Conservation (phyloP, 139 green algal species). For the Volvox reticuliferus region DNA sequence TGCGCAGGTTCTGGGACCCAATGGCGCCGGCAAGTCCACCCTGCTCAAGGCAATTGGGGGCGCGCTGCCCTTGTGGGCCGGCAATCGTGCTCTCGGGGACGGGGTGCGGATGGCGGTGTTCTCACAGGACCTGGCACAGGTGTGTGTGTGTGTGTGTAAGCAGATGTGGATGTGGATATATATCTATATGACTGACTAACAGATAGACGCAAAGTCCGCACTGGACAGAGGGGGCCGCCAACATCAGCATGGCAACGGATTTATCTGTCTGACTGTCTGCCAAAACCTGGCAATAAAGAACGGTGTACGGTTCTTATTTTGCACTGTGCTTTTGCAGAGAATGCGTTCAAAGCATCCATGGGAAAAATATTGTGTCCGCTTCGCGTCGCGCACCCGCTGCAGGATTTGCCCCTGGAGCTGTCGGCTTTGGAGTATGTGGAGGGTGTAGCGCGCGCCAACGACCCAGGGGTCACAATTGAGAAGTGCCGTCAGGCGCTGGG, state of each 20-base stretch:
- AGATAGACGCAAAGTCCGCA: too few relatives aligned
- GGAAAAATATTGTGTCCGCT: too few relatives aligned
- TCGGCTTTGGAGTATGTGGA: slow-evolving; percentile 68
- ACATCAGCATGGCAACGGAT: too few relatives aligned
- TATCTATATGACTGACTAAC: too few relatives aligned
- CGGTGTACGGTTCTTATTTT: too few relatives aligned
- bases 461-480: slow-evolving; percentile 70
- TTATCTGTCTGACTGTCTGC: too few relatives aligned
- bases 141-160: slow-evolving; percentile 43
- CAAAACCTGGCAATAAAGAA: too few relatives aligned
- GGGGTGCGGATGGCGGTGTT: slow-evolving; percentile 76
- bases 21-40: slow-evolving; percentile 76
- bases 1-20: slow-evolving; percentile 71
- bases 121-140: slow-evolving; percentile 82
- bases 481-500: slow-evolving; percentile 71
- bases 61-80: slow-evolving; percentile 59
- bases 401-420: slow-evolving; percentile 77
- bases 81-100: slow-evolving; percentile 64
- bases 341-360: too few relatives aligned
- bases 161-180: background rate
- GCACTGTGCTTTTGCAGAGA: too few relatives aligned
- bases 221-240: too few relatives aligned
- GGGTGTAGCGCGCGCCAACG: slow-evolving; percentile 61
- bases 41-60: slow-evolving; percentile 63
- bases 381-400: slow-evolving; percentile 5